These are phyloP conservation scores for Coccomyxa sp. DNA, from an alignment of 139 green algal genomes.

Conservation along the genomic window DNA sequence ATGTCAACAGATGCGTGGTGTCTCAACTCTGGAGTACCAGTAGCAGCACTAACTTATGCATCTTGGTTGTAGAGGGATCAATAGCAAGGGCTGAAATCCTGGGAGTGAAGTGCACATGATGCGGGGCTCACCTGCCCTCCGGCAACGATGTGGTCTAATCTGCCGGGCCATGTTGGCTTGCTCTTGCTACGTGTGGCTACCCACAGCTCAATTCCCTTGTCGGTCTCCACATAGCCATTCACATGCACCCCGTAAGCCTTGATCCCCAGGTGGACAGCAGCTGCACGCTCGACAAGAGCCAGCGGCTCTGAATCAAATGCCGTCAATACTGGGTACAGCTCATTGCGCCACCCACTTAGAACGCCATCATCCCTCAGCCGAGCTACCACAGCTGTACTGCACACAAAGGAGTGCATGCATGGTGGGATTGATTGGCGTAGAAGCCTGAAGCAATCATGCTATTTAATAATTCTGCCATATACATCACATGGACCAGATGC, in stretches of 20 bases:
- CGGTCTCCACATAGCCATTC: conserved; percentile 73
- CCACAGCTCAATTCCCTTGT: conserved; percentile 76
- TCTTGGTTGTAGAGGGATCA: too few relatives aligned
- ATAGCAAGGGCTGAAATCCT: neutral
- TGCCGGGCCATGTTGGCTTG: conserved; percentile 90
- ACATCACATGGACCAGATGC: too few relatives aligned
- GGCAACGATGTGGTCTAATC: conserved; percentile 89
- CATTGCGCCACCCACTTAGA: conserved; percentile 84
- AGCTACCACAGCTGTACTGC: conserved; percentile 1
- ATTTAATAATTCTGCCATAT: too few relatives aligned
- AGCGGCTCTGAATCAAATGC: conserved; percentile 58
- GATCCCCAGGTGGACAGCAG: conserved; percentile 82
- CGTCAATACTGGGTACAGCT: conserved; percentile 83
- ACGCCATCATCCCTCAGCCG: conserved; percentile 48
- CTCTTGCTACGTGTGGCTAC: conserved; percentile 64
- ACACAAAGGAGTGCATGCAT: neutral
- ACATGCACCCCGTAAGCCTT: conserved; percentile 80
- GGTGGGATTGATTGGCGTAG: too few relatives aligned
- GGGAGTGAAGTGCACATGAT: neutral
- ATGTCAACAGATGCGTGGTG: neutral
- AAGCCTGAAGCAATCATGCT: too few relatives aligned
- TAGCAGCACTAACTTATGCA: too few relatives aligned
- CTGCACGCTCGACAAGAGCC: conserved; percentile 83
- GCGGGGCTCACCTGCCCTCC: neutral
- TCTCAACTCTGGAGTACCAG: neutral